Evolutionary conservation across 1,284 basidiomycete genomes (phyloP), one percentile per base, ranked within the genome.

Genomic region (Phaffia rhodozyma): DNA sequence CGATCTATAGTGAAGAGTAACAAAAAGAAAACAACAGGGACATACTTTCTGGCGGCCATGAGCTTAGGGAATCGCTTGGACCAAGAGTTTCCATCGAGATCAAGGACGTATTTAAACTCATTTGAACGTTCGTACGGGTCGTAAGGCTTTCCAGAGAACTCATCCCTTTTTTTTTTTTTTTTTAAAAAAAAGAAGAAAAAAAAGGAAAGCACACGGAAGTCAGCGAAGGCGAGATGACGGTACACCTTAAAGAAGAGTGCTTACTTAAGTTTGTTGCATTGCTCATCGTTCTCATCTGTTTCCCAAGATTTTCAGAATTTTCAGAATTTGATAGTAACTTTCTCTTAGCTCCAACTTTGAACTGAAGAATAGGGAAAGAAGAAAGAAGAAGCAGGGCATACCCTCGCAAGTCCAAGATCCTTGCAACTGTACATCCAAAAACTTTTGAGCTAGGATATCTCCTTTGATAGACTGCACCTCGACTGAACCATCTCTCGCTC

Each of bases 61-160:
- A 77, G 68, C 25, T 75, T 67, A 16, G 76, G 74, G 71, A 77
- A 77, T 52, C 75, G 66, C 21, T 75, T 75, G 49, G 71, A 73
- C 75, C 75, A 77, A 57, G 75, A 74, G 67, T 77, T 75, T 25
- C 75, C 75, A 58, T 77, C 76, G 48, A 75, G 71, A 62, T 77
- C 76, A 62, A 77, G 73, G 16, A 77, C 71, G 61, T 76, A 77
- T 71, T 76, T 77, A 71, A 69, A 76, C 25, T 73, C 68, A 66
- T 76, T 77, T 25, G 71, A 69, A 63, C 68, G 72, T 63, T 77
- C 74, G 11, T 69, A 59, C 48, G 67, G 64, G 57, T 75, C 76
- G 65, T 74, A 71, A 13, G 55, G 60, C 21, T 47, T 34, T 6
- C 23, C n/a, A 18, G 60, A 58, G 55, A 34, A 66, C 11, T 51